Evolutionary conservation across 2,329 filamentous ascomycete species (phyloP).

Genomic region (Aureobasidium sp.): DNA sequence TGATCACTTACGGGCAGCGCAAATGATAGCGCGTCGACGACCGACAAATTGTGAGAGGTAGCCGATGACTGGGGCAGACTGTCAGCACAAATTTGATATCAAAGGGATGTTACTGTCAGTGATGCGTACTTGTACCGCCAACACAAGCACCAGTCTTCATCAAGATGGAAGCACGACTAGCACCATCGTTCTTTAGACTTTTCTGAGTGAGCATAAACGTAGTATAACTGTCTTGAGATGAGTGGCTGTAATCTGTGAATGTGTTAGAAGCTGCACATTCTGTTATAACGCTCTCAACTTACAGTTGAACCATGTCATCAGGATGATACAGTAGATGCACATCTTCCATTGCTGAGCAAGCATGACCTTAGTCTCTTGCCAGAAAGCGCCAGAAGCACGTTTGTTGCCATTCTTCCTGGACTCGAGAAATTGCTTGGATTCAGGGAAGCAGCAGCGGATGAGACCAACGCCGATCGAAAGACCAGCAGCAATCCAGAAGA

Average conservation of each 20-base stretch:
- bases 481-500: conserved; percentile 65
- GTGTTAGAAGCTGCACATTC: background rate
- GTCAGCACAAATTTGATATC: background rate
- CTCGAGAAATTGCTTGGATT: conserved; percentile 67
- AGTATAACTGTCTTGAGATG: conserved; percentile 72
- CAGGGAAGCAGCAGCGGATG: conserved; percentile 59
- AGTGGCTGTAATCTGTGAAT: conserved; percentile 66
- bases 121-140: background rate
- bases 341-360: conserved; percentile 64
- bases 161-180: conserved; percentile 67
- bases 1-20: conserved; percentile 45
- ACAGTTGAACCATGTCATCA: conserved; percentile 60
- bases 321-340: conserved; percentile 65
- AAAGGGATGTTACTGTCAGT: no score
- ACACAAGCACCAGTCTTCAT: conserved; percentile 70
- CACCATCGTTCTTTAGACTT: conserved; percentile 53
- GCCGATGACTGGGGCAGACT: conserved; percentile 56
- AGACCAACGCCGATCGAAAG: conserved; percentile 62
- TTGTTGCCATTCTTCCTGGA: conserved; percentile 54
- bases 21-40: conserved; percentile 59
- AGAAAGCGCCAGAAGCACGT: conserved; percentile 47
- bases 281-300: background rate
- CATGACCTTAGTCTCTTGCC: conserved; percentile 61
- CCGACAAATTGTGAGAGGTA: conserved; percentile 70
- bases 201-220: conserved; percentile 72